Evolutionary conservation across 306 rosid species (phyloP).

Genomic region (Vigna trinervia): DNA sequence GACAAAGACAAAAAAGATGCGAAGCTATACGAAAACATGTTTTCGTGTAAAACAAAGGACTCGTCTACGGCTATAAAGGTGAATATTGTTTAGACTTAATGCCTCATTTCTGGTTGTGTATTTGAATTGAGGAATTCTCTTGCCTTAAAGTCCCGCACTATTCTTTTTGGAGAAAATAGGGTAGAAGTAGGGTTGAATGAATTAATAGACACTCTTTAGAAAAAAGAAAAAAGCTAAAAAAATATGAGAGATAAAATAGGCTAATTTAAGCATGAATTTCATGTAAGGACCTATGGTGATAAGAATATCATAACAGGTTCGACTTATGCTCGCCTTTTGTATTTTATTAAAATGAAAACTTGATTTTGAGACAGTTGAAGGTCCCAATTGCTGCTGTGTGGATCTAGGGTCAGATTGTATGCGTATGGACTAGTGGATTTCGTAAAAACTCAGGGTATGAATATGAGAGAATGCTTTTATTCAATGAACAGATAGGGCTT

Average conservation of each 20-base stretch:
- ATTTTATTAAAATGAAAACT: not conserved
- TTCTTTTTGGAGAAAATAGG: not conserved
- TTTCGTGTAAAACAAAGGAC: conserved; percentile 49
- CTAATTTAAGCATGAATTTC: not conserved
- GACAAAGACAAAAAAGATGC: conserved; percentile 71
- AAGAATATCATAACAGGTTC: not conserved
- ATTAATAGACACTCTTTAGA: conserved; percentile 5
- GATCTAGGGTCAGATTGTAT: not conserved
- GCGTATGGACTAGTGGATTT: not conserved
- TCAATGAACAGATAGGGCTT: too few species aligned
- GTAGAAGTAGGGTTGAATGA: not conserved
- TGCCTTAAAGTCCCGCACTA: not conserved
- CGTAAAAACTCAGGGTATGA: too few species aligned
- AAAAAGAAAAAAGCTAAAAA: not conserved
- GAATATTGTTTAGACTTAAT: conserved; percentile 17
- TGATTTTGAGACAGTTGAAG: not conserved
- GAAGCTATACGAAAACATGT: conserved; percentile 62
- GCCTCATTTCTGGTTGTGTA: conserved; percentile 14
- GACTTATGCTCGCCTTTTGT: not conserved
- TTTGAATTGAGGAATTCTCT: conserved; percentile 12
- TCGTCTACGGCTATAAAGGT: conserved; percentile 53
- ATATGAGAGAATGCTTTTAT: too few species aligned
- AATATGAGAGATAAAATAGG: not conserved
- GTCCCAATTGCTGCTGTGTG: not conserved
- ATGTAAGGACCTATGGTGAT: conserved; percentile 4